Percentiles rank a stretch among this genome's conserved stretches.
Conservation (phyloP, 352 stramenopile genomes). For the Thalassiosira ordinaria region DNA sequence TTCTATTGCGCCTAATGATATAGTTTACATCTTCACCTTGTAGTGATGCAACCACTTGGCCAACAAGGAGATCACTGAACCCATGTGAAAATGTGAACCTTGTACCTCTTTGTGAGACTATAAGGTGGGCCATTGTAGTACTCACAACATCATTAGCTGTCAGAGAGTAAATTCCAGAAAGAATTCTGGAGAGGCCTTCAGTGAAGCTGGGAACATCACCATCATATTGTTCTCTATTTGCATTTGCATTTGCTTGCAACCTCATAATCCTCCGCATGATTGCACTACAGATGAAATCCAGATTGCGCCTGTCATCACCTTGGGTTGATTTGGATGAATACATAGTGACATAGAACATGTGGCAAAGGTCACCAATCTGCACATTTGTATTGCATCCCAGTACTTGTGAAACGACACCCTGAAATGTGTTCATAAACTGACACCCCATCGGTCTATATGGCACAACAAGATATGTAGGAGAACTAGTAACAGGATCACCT, state of each 20-base stretch:
- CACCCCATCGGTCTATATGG: slow-evolving; percentile 39
- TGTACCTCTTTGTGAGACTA: slow-evolving; percentile 22
- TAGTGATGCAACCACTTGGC: slow-evolving; percentile 29
- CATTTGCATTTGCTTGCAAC: too few relatives aligned
- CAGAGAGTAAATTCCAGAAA: slow-evolving; percentile 39
- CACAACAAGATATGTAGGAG: too few relatives aligned
- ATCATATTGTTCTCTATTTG: slow-evolving; percentile 8
- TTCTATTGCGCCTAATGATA: background rate
- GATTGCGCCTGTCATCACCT: slow-evolving; percentile 34
- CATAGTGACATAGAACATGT: slow-evolving; percentile 38
- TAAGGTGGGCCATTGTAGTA: slow-evolving; percentile 40
- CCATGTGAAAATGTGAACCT: slow-evolving; percentile 52
- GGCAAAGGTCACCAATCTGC: slow-evolving; percentile 21
- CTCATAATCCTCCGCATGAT: too few relatives aligned
- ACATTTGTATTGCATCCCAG: slow-evolving; percentile 49
- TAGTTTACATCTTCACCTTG: slow-evolving; percentile 1
- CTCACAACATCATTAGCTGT: slow-evolving; percentile 38
- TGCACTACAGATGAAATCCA: too few relatives aligned
- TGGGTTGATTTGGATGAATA: slow-evolving; percentile 37
- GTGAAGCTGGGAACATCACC: slow-evolving; percentile 29
- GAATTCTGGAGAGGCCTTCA: slow-evolving; percentile 44
- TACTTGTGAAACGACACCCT: slow-evolving; percentile 22
- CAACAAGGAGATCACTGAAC: slow-evolving; percentile 37
- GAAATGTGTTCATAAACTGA: slow-evolving; percentile 41
- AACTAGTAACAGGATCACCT: too few relatives aligned